These are phyloP conservation scores for Sarocladium kiliense DNA, from an alignment of 2,329 filamentous ascomycete species.

Conservation along the genomic window DNA sequence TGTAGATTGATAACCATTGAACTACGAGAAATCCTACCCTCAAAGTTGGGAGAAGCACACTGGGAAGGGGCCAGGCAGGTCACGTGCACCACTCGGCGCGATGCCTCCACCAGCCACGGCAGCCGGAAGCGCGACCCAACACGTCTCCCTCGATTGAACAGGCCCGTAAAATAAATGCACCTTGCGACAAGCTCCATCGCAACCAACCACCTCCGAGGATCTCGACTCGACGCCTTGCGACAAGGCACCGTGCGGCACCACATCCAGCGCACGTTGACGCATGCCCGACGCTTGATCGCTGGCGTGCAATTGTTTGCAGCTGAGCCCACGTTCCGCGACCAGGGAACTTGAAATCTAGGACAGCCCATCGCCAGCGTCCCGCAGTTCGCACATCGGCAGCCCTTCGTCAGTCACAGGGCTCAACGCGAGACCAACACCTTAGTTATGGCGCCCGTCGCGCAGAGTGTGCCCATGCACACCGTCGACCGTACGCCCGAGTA, in stretches of 20 bases:
- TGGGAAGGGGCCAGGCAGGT: not conserved
- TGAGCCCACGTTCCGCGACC: not conserved
- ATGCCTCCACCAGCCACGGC: not conserved
- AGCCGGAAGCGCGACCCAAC: slow-evolving; percentile 1
- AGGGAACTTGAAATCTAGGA: not conserved
- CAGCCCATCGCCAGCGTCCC: not conserved
- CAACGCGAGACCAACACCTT: not conserved
- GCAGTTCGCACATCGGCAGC: not conserved
- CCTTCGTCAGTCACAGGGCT: not conserved
- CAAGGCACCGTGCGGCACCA: not conserved
- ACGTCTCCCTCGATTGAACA: slow-evolving; percentile 7
- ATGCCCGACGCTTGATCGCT: not conserved
- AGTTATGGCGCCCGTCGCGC: slow-evolving; percentile 28
- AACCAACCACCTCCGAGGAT: not conserved
- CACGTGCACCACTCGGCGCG: not conserved
- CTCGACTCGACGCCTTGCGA: not conserved
- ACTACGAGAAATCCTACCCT: too few relatives aligned
- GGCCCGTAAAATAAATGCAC: slow-evolving; percentile 9
- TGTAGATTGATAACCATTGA: too few relatives aligned
- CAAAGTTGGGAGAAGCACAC: not conserved
- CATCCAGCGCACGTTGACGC: not conserved
- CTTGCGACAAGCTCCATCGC: slow-evolving; percentile 6
- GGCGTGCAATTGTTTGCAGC: slow-evolving; percentile 4
- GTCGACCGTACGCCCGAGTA: slow-evolving; percentile 66
- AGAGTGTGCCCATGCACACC: slow-evolving; percentile 32